phyloP scores from a whole-genome alignment of 2,329 filamentous ascomycete species.

The Amauroascus verrucosus region DNA sequence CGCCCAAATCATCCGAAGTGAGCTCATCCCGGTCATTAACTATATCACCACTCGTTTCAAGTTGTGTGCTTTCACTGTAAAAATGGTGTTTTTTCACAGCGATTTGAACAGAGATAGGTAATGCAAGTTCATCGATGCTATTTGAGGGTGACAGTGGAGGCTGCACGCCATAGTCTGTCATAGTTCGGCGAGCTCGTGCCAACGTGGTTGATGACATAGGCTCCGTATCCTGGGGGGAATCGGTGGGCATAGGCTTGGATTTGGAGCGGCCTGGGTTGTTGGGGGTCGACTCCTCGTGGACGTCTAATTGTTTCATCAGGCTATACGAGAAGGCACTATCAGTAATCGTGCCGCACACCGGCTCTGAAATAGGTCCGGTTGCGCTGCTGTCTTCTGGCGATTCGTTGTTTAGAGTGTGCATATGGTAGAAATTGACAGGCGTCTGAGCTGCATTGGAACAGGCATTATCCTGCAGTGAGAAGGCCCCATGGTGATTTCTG shows the following conservation, averaged over 20 bases:
- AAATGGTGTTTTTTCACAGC: slow-evolving; percentile 4
- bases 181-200: slow-evolving; percentile 15
- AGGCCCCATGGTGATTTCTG: neutral
- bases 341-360: neutral
- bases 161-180: slow-evolving; percentile 6
- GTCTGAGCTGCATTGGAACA: neutral
- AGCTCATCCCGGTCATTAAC: slow-evolving; percentile 14
- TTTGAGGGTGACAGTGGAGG: slow-evolving; percentile 18
- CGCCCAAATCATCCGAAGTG: slow-evolving; percentile 20
- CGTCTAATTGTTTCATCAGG: neutral
- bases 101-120: slow-evolving; percentile 19
- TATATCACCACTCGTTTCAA: neutral
- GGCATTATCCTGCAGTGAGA: neutral
- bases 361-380: neutral
- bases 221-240: slow-evolving; percentile 33
- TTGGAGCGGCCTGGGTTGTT: slow-evolving; percentile 20
- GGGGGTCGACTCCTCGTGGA: neutral
- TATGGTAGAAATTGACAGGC: neutral
- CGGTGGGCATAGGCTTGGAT: slow-evolving; percentile 21
- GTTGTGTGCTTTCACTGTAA: neutral
- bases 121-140: slow-evolving; percentile 24
- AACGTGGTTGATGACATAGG: slow-evolving; percentile 30
- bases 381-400: neutral
- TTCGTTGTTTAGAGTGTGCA: neutral
- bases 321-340: neutral